Conservation (phyloP, 768 basidiomycete genomes). For the Basidioascus undulatus region DNA sequence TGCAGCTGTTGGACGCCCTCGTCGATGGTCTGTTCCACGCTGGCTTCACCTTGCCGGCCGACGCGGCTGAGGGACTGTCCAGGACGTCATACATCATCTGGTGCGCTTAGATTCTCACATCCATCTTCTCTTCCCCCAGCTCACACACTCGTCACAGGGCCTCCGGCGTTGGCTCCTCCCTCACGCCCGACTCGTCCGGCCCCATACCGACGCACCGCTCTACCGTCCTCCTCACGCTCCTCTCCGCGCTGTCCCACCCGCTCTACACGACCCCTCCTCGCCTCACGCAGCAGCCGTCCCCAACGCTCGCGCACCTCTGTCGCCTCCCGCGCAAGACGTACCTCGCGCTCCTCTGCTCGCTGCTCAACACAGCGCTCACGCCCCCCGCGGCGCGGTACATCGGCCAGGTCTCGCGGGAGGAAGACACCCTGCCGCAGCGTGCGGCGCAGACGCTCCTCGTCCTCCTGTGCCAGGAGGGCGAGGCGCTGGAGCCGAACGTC, state of each 20-base stretch:
- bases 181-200: slow-evolving; percentile 37
- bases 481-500: slow-evolving; percentile 43
- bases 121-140: slow-evolving; percentile 1
- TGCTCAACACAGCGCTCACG: slow-evolving; percentile 55
- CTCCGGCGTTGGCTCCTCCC: slow-evolving; percentile 75
- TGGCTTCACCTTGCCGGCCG: slow-evolving; percentile 67
- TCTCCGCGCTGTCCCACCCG: slow-evolving; percentile 68
- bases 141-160: slow-evolving; percentile 35
- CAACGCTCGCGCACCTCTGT: slow-evolving; percentile 10
- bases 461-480: background rate
- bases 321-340: slow-evolving; percentile 36
- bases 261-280: slow-evolving; percentile 55
- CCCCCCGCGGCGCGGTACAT: slow-evolving; percentile 17
- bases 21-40: slow-evolving; percentile 81
- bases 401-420: slow-evolving; percentile 25
- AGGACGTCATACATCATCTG: slow-evolving; percentile 74
- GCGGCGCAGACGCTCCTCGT: no score
- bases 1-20: slow-evolving; percentile 49
- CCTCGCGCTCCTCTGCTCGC: slow-evolving; percentile 75
- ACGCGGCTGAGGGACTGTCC: slow-evolving; percentile 50
- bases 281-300: slow-evolving; percentile 18
- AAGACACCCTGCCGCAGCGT: slow-evolving; percentile 6
- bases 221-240: slow-evolving; percentile 69
- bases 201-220: slow-evolving; percentile 53
- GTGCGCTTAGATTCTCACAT: slow-evolving; percentile 24